These are phyloP conservation scores for Xylaria flabelliformis DNA, from an alignment of 495 filamentous ascomycete species.

Conservation along the genomic window DNA sequence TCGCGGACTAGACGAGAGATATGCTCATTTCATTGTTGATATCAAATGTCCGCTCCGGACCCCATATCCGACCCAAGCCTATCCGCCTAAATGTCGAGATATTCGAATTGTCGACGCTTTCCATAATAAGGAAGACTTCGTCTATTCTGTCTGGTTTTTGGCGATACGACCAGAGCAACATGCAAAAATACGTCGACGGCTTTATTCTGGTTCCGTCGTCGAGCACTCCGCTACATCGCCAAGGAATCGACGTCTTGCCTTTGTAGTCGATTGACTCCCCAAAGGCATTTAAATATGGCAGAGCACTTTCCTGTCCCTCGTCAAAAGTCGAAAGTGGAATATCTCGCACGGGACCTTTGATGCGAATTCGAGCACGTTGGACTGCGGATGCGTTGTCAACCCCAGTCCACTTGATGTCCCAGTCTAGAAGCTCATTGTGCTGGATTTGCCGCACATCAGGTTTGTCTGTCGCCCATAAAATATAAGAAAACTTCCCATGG, in stretches of 20 bases:
- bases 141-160: neutral
- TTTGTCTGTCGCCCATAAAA: neutral
- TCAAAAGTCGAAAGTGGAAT: neutral
- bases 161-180: neutral
- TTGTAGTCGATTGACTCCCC: neutral
- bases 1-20: neutral
- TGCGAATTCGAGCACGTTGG: neutral
- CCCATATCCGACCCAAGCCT: neutral
- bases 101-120: neutral
- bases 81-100: neutral
- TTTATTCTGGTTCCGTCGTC: neutral
- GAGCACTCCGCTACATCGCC: neutral
- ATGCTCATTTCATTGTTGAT: neutral
- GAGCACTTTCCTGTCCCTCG: neutral
- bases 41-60: neutral
- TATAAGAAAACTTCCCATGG: neutral
- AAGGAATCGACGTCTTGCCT: neutral
- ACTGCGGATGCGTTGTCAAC: neutral
- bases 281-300: neutral
- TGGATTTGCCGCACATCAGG: neutral
- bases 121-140: neutral
- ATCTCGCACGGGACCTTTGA: neutral
- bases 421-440: neutral
- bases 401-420: neutral
- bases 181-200: neutral